Conservation (phyloP, 345 rosid genomes). For the Melastoma malabathricum region DNA sequence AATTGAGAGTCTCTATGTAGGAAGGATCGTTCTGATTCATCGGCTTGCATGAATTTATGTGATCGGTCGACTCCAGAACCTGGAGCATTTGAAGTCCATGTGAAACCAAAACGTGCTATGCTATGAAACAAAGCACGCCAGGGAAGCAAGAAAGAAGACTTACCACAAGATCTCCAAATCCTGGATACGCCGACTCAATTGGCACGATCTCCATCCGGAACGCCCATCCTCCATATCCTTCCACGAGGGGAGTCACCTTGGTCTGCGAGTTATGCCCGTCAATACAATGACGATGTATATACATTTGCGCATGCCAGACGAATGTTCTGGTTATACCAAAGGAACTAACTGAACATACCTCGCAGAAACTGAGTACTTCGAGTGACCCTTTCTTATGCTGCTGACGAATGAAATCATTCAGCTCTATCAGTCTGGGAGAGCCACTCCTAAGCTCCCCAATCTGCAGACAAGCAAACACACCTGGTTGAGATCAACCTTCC, state of each 20-base stretch:
- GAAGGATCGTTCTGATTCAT: constrained; percentile 71
- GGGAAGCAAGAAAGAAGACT: constrained; percentile 14
- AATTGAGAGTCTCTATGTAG: constrained; percentile 52
- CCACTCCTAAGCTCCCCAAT: constrained; percentile 95
- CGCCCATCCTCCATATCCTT: constrained; percentile 99
- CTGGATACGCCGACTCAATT: constrained; percentile 93
- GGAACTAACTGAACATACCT: constrained; percentile 32
- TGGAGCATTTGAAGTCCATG: constrained; percentile 18
- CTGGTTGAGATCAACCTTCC: not conserved
- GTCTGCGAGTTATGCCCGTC: constrained; percentile 39
- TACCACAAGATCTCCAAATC: constrained; percentile 93
- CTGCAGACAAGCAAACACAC: constrained; percentile 19
- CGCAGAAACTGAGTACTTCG: constrained; percentile 91
- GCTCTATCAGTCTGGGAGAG: constrained; percentile 70
- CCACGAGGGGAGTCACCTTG: constrained; percentile 89
- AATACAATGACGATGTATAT: not conserved
- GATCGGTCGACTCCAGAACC: constrained; percentile 92
- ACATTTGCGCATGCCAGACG: not conserved
- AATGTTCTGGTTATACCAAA: not conserved
- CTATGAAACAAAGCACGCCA: not conserved
- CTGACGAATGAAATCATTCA: constrained; percentile 70
- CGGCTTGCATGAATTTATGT: constrained; percentile 95
- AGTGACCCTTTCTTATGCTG: constrained; percentile 66
- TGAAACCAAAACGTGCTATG: not conserved
- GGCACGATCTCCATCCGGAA: constrained; percentile 90